Evolutionary conservation across 2,329 filamentous ascomycete species (phyloP).

Genomic region (Arthrobotrys iridis): DNA sequence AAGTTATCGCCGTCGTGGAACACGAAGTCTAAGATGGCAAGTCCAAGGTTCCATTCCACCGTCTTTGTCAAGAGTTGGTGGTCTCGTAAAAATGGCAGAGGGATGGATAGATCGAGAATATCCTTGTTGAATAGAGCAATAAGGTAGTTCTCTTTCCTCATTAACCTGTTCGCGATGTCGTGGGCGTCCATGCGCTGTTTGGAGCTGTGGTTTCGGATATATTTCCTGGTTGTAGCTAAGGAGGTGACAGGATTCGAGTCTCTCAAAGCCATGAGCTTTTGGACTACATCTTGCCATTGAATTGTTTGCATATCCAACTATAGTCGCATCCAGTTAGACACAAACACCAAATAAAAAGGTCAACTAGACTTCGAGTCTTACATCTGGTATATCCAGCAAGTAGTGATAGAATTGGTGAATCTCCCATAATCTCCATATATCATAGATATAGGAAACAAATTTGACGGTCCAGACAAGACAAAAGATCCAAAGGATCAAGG

Average conservation of each 20-base stretch:
- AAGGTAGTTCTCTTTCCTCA: slow-evolving; percentile 96
- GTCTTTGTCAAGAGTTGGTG: slow-evolving; percentile 88
- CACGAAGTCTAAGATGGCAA: slow-evolving; percentile 90
- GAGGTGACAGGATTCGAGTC: slow-evolving; percentile 89
- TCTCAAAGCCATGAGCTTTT: slow-evolving; percentile 81
- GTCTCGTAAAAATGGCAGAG: slow-evolving; percentile 81
- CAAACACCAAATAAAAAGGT: neutral
- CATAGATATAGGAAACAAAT: slow-evolving; percentile 76
- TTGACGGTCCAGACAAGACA: slow-evolving; percentile 87
- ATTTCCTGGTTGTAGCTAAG: slow-evolving; percentile 68
- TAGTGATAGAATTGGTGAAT: slow-evolving; percentile 88
- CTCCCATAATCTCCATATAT: slow-evolving; percentile 76
- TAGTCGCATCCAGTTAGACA: neutral
- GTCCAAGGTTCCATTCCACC: slow-evolving; percentile 89
- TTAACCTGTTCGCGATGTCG: slow-evolving; percentile 94
- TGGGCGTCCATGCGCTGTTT: slow-evolving; percentile 95
- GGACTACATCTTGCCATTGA: slow-evolving; percentile 91
- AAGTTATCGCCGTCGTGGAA: slow-evolving; percentile 92
- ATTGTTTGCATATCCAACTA: slow-evolving; percentile 86
- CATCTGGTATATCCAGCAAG: slow-evolving; percentile 80
- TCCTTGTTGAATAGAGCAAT: slow-evolving; percentile 99
- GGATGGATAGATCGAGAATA: slow-evolving; percentile 84
- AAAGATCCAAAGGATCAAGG: slow-evolving; percentile 82
- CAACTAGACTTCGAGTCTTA: neutral
- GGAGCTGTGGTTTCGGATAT: slow-evolving; percentile 75